phyloP scores from a whole-genome alignment of 176 grass and related monocot genomes.

The Canna indica region DNA sequence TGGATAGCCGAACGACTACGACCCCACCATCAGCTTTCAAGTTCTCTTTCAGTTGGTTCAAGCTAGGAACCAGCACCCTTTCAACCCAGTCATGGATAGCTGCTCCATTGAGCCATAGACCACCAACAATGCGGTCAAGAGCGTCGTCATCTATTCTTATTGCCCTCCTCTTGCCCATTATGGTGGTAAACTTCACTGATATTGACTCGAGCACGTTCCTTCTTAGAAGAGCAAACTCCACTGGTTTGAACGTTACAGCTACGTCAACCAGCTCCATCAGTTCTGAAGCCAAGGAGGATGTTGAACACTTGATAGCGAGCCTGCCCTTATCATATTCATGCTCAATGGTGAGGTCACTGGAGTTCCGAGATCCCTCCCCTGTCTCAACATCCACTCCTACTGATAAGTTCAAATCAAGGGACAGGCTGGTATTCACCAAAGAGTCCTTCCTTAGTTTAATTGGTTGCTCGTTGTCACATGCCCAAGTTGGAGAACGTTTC shows the following conservation, averaged over 20 bases:
- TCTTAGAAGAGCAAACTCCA: conserved; percentile 48
- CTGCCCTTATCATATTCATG: conserved; percentile 69
- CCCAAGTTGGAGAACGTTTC: conserved; percentile 73
- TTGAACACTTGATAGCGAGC: conserved; percentile 35
- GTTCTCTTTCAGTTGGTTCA: conserved; percentile 55
- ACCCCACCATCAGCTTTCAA: conserved; percentile 21
- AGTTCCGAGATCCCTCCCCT: conserved; percentile 63
- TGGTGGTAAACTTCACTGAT: conserved; percentile 37
- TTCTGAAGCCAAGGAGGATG: conserved; percentile 37
- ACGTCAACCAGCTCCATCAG: conserved; percentile 53
- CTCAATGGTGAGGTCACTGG: conserved; percentile 72
- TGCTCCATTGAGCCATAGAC: conserved; percentile 45
- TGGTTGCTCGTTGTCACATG: conserved; percentile 35
- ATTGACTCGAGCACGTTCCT: conserved; percentile 51
- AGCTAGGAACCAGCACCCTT: conserved; percentile 46
- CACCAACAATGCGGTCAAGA: conserved; percentile 52
- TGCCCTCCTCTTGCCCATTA: conserved; percentile 35
- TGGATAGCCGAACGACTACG: conserved; percentile 36
- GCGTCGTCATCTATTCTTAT: conserved; percentile 74
- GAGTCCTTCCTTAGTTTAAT: conserved; percentile 64
- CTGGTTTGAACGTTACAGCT: conserved; percentile 60
- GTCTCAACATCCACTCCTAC: conserved; percentile 50
- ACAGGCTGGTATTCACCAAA: conserved; percentile 29
- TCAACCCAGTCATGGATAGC: conserved; percentile 61
- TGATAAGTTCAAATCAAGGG: conserved; percentile 73